Conservation (phyloP, 2,329 filamentous ascomycete species). For the Pseudogymnoascus sp. region DNA sequence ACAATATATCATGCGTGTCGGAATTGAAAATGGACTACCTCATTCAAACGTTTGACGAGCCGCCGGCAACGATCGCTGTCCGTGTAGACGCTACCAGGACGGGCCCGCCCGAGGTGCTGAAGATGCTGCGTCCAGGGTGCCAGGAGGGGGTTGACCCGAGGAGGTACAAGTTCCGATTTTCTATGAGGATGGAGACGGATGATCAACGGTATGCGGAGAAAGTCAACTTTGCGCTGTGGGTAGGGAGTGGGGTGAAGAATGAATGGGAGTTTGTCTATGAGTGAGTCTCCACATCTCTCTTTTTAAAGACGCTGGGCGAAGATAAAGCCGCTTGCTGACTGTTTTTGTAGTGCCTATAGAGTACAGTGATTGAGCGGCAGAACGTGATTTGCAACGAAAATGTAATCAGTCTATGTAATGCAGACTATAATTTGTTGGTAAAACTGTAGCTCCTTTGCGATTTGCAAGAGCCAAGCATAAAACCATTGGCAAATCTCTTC, state of each 20-base stretch:
- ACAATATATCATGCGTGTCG: neutral
- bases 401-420: neutral
- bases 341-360: neutral
- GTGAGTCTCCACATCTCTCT: conserved; percentile 25
- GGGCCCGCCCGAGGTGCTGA: conserved; percentile 35
- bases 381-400: neutral
- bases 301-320: neutral
- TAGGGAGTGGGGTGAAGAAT: conserved; percentile 42
- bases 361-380: neutral
- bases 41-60: conserved; percentile 40
- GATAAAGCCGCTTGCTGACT: neutral
- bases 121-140: conserved; percentile 20
- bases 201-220: conserved; percentile 43
- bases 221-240: conserved; percentile 44
- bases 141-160: conserved; percentile 26
- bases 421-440: neutral
- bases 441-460: neutral
- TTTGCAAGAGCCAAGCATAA: neutral
- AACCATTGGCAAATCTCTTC: neutral
- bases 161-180: conserved; percentile 42
- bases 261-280: conserved; percentile 41
- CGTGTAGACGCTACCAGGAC: conserved; percentile 42
- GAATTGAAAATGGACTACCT: conserved; percentile 43
- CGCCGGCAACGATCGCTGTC: conserved; percentile 40
- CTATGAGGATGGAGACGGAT: conserved; percentile 43